Evolutionary conservation across 2,329 filamentous ascomycete species (phyloP), one percentile per base, ranked within the genome.

Genomic region (Phyllosticta citribraziliensis): DNA sequence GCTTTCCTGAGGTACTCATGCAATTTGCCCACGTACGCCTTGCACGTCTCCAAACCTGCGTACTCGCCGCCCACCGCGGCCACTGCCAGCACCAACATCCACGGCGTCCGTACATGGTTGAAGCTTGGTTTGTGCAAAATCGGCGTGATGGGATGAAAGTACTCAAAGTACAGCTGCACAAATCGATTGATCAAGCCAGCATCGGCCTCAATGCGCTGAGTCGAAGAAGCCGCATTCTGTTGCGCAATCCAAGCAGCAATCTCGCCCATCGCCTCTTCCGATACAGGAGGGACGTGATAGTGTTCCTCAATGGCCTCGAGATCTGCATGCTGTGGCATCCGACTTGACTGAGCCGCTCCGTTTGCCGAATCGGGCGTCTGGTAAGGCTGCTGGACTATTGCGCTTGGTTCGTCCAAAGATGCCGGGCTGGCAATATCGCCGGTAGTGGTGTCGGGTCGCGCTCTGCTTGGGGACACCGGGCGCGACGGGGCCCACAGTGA

Each of bases 141-240:
- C 55, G 55, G 55, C 19, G 50, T 9, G 19, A 56, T 19, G 10
- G 55, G 55, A 17, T 56, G 55, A 30, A 56, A 56, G 55, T 56
- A 40, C 24, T 56, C 55, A n/a, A 56, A 56, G 11, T 56, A 56
- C 6, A 56, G 55, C 55, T 56, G 55, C 30, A 56, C 55, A 17
- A 56, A 56, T 6, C 55, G 55, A 20, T 51, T 27, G 20, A 50
- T 25, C 14, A 51, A 14, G 5, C 22, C 55, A 6, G 55, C 11
- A 20, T 57, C 40, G 3, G 35, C 20, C 12, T 51, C 10, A 22
- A 57, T 10, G 14, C 9, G 35, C 12, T 24, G 55, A 24, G 19
- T 12, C 5, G 14, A 3, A 14, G 20, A 25, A 1, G 14, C 3
- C 10, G 14, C 4, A 10, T 57, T 57, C 22, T 51, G 35, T 17